A percentile compares a stretch with the other conserved stretches of the same genome.
Conservation (phyloP, 805 yeast species). For the Metschnikowia lochheadii region DNA sequence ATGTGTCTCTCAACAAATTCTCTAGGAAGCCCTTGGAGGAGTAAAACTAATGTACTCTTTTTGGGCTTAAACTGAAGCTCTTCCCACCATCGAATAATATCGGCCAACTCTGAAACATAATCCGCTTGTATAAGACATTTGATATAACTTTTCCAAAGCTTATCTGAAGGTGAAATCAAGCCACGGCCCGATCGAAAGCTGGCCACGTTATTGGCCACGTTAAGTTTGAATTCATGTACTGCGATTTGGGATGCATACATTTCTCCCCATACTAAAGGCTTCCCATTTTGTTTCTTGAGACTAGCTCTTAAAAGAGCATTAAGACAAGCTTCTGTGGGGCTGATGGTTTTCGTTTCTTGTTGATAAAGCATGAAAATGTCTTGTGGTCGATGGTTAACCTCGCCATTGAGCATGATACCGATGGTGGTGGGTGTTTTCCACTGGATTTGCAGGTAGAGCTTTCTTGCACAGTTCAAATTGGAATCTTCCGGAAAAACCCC, state of each 20-base stretch:
- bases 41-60: conserved; percentile 33
- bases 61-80: conserved; percentile 41
- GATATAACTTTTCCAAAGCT: conserved; percentile 52
- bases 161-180: conserved; percentile 24
- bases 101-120: conserved; percentile 46
- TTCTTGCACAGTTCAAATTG: conserved; percentile 24
- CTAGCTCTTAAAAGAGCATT: conserved; percentile 50
- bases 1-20: conserved; percentile 37
- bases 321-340: conserved; percentile 31
- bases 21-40: conserved; percentile 36
- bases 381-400: conserved; percentile 26
- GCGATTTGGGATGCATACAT: conserved; percentile 58
- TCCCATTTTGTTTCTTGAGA: conserved; percentile 17
- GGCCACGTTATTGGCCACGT: conserved; percentile 18
- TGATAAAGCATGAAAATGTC: conserved; percentile 27
- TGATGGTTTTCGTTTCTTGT: conserved; percentile 19
- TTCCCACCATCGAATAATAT: conserved; percentile 54
- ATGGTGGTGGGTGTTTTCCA: conserved; percentile 25
- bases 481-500: conserved; percentile 6
- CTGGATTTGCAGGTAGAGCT: conserved; percentile 19
- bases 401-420: conserved; percentile 38
- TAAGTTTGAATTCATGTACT: conserved; percentile 50
- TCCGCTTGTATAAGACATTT: conserved; percentile 44
- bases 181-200: not conserved
- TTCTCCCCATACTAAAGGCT: conserved; percentile 43